A percentile compares a stretch with the other conserved stretches of the same genome.
phyloP scores from a whole-genome alignment of 805 yeast species.

The Myxozyma nipponensis region DNA sequence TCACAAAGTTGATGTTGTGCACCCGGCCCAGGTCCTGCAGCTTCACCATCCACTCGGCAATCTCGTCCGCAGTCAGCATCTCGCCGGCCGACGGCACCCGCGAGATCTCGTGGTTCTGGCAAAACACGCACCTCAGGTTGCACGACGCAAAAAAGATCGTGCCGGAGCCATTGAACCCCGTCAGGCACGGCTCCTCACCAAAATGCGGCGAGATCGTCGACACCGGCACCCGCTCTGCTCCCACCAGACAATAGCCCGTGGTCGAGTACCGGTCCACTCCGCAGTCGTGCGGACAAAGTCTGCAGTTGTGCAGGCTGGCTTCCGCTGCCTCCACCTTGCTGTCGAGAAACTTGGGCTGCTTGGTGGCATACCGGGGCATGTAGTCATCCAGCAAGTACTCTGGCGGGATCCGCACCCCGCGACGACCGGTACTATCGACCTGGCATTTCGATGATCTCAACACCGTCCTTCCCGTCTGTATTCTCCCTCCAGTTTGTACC shows the following conservation, averaged over 20 bases:
- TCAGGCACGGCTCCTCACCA: constrained; percentile 28
- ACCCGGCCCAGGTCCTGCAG: constrained; percentile 27
- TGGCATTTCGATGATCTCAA: not conserved
- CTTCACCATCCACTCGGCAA: constrained; percentile 29
- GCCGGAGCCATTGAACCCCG: constrained; percentile 29
- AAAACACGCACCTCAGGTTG: constrained; percentile 28
- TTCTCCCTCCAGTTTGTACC: not conserved
- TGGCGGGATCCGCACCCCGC: constrained; percentile 26
- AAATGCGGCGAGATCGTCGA: constrained; percentile 27
- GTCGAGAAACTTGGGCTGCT: constrained; percentile 5
- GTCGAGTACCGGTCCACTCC: constrained; percentile 22
- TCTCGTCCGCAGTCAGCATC: constrained; percentile 26
- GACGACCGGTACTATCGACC: not conserved
- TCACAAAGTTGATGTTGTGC: constrained; percentile 28
- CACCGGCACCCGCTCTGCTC: constrained; percentile 25
- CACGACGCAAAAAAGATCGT: constrained; percentile 29
- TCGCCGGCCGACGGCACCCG: constrained; percentile 27
- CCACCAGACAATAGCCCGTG: constrained; percentile 28
- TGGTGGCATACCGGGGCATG: constrained; percentile 16
- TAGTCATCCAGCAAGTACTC: constrained; percentile 28
- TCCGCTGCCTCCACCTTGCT: constrained; percentile 19
- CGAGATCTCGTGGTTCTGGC: constrained; percentile 29
- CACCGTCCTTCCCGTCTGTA: not conserved
- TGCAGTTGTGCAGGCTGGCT: constrained; percentile 18
- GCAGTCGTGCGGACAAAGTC: constrained; percentile 27